A percentile compares a stretch with the other conserved stretches of the same genome.
Evolutionary conservation across 225 moss, liverwort and hornwort species (phyloP).

Genomic region (Pleurozium schreberi): DNA sequence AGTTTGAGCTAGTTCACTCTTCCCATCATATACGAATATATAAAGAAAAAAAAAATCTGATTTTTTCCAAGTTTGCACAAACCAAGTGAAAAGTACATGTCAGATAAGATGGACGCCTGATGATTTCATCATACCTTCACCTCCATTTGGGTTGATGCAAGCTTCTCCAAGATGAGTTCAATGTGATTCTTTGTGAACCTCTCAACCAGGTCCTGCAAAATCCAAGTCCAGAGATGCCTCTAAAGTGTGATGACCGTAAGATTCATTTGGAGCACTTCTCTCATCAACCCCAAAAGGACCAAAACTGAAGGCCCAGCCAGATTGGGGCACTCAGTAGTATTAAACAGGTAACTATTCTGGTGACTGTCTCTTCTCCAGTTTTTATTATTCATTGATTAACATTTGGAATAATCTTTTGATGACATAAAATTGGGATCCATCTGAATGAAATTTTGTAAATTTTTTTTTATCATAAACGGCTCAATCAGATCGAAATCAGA

Average conservation of each 20-base stretch:
- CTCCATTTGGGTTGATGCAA: conserved; percentile 40
- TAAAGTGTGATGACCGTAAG: not conserved
- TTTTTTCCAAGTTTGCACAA: not conserved
- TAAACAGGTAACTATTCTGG: not conserved
- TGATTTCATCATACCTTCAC: conserved; percentile 19
- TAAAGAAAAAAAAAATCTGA: not conserved
- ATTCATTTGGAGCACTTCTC: not conserved
- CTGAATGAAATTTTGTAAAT: not conserved
- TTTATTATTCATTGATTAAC: not conserved
- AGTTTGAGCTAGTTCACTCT: not conserved
- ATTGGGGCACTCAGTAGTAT: too few species aligned
- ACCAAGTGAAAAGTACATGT: not conserved
- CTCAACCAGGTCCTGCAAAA: conserved; percentile 26
- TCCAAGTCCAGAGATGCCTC: not conserved
- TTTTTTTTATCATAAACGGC: too few species aligned
- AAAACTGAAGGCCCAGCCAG: too few species aligned
- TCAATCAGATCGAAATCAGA: not conserved
- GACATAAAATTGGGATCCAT: not conserved
- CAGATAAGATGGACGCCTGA: too few species aligned
- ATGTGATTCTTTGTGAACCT: conserved; percentile 12
- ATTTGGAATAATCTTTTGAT: not conserved
- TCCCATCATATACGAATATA: not conserved
- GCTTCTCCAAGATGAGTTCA: conserved; percentile 11
- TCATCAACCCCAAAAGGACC: not conserved
- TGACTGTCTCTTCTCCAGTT: not conserved